These are phyloP conservation scores for Spathaspora hagerdaliae DNA, from an alignment of 805 yeast species.

Conservation along the genomic window DNA sequence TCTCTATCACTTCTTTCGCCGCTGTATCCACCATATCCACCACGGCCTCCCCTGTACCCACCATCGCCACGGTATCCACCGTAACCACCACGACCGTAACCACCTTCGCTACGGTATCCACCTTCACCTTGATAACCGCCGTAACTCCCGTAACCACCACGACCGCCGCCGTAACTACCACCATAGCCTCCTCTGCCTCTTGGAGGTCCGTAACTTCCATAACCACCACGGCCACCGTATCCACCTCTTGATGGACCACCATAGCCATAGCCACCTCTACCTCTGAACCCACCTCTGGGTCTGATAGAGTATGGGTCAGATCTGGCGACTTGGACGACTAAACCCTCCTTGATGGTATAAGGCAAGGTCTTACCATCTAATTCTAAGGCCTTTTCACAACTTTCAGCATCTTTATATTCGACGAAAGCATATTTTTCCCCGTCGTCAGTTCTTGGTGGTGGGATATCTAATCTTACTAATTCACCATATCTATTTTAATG, in stretches of 20 bases:
- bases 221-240: conserved; percentile 9
- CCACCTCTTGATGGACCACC: conserved; percentile 18
- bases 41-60: conserved; percentile 12
- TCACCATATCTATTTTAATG: conserved; percentile 45
- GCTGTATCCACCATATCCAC: conserved; percentile 10
- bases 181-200: conserved; percentile 17
- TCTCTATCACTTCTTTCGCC: conserved; percentile 4
- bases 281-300: conserved; percentile 25
- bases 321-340: conserved; percentile 53
- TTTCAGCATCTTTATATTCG: conserved; percentile 48
- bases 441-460: conserved; percentile 58
- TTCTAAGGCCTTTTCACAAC: conserved; percentile 52
- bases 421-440: conserved; percentile 64
- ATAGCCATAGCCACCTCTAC: conserved; percentile 27
- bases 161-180: conserved; percentile 14
- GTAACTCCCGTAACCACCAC: conserved; percentile 17
- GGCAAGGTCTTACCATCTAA: conserved; percentile 44
- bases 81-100: conserved; percentile 6
- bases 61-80: conserved; percentile 15
- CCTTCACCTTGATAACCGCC: conserved; percentile 16
- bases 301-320: conserved; percentile 47
- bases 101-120: conserved; percentile 18
- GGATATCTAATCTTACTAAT: conserved; percentile 55
- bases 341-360: conserved; percentile 35
- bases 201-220: conserved; percentile 7